phyloP scores from a whole-genome alignment of 2,329 filamentous ascomycete genomes.

The Penicillium sp. region DNA sequence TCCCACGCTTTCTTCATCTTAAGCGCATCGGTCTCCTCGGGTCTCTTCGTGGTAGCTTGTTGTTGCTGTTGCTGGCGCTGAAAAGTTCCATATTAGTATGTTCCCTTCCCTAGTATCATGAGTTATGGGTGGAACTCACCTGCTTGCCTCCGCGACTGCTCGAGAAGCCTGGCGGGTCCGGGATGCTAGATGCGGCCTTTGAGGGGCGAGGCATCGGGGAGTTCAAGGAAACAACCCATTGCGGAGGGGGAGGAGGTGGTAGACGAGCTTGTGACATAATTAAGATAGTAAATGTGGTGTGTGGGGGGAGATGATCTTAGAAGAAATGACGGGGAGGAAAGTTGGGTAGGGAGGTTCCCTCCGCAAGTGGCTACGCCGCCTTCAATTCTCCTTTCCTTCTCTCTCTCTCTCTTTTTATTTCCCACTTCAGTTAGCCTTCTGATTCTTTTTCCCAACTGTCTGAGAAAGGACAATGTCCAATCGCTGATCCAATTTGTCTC shows the following conservation, averaged over 20 bases:
- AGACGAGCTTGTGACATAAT: conserved; percentile 17
- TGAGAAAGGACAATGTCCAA: conserved; percentile 9
- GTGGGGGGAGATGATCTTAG: conserved; percentile 4
- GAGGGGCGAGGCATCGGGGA: conserved; percentile 61
- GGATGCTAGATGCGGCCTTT: conserved; percentile 50
- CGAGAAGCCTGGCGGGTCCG: conserved; percentile 80
- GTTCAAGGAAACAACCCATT: conserved; percentile 76
- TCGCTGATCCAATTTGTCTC: conserved; percentile 11
- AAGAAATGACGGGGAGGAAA: conserved; percentile 9
- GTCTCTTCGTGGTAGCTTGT: conserved; percentile 29
- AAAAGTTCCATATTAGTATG: neutral
- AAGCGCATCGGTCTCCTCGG: conserved; percentile 83
- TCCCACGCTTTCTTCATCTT: conserved; percentile 99
- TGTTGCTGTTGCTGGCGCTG: conserved; percentile 28
- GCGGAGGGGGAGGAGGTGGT: conserved; percentile 49
- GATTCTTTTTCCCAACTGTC: neutral
- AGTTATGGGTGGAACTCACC: conserved; percentile 36
- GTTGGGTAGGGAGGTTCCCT: conserved; percentile 19
- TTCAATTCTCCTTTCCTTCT: conserved; percentile 19
- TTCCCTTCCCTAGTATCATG: neutral
- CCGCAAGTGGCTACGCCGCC: conserved; percentile 23
- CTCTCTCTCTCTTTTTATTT: conserved; percentile 10
- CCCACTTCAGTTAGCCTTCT: conserved; percentile 3
- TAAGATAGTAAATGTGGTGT: conserved; percentile 7
- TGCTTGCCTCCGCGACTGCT: conserved; percentile 43